These are phyloP conservation scores for Podospora pseudoanserina DNA, from an alignment of 495 filamentous ascomycete species.

Conservation along the genomic window DNA sequence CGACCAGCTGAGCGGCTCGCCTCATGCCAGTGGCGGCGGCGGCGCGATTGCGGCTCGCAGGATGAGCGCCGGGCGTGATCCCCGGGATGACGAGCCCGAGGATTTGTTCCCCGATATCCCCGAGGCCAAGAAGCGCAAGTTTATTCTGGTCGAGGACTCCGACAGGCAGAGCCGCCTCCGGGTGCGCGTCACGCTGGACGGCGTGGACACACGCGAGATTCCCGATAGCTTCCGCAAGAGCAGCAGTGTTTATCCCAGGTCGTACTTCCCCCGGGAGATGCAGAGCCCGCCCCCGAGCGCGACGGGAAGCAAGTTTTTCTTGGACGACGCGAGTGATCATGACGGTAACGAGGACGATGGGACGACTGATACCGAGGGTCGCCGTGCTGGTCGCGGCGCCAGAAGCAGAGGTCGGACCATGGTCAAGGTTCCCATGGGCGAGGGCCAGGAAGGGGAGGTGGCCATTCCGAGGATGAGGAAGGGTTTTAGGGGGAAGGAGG, in stretches of 20 bases:
- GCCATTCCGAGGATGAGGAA: constrained; percentile 68
- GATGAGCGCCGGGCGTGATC: constrained; percentile 15
- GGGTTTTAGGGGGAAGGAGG: constrained; percentile 68
- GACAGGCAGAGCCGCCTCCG: constrained; percentile 73
- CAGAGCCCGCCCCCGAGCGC: constrained; percentile 67
- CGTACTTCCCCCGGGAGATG: constrained; percentile 86
- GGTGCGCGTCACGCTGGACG: constrained; percentile 82
- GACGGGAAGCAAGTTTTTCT: constrained; percentile 63
- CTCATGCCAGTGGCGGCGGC: constrained; percentile 38
- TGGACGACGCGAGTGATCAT: constrained; percentile 48
- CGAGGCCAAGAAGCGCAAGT: constrained; percentile 85
- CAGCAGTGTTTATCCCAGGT: constrained; percentile 85
- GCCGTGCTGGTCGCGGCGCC: constrained; percentile 29
- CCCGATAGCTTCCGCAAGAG: constrained; percentile 87
- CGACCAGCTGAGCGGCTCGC: constrained; percentile 55
- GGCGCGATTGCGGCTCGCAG: constrained; percentile 27
- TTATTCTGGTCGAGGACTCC: constrained; percentile 89
- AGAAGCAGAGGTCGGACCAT: constrained; percentile 22
- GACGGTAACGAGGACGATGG: constrained; percentile 49
- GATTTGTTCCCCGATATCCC: constrained; percentile 83
- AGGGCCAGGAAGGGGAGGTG: constrained; percentile 60
- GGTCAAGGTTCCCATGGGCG: constrained; percentile 65
- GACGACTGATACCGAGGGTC: constrained; percentile 51
- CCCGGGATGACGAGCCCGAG: constrained; percentile 49
- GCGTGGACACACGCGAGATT: constrained; percentile 87